Percentiles rank a stretch among this genome's conserved stretches.
phyloP scores from a whole-genome alignment of 2,329 filamentous ascomycete species.

The Zelopaecilomyces penicillatus region DNA sequence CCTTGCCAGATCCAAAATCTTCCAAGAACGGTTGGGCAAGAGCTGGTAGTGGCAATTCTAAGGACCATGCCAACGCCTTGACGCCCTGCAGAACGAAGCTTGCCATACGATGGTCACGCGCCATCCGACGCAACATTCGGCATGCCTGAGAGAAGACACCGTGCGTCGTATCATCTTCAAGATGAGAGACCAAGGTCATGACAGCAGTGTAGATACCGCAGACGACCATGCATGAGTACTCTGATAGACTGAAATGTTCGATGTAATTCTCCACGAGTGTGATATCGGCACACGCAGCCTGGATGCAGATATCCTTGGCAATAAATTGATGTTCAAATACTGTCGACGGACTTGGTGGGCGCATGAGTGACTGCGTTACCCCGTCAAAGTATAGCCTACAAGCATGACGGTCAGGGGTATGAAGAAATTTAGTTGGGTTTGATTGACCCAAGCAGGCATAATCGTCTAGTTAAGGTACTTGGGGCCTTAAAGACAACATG shows the following conservation, averaged over 20 bases:
- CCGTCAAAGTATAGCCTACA: no score
- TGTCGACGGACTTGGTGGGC: no score
- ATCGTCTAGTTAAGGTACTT: no score
- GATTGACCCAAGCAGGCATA: no score
- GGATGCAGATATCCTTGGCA: no score
- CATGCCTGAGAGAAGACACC: slow-evolving; percentile 8
- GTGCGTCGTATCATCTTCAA: slow-evolving; percentile 5
- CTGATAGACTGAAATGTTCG: slow-evolving; percentile 3
- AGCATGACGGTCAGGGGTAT: no score
- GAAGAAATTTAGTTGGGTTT: no score
- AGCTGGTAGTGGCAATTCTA: slow-evolving; percentile 8
- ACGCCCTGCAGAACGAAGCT: slow-evolving; percentile 10
- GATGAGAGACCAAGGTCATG: slow-evolving; percentile 7
- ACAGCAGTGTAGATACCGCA: slow-evolving; percentile 11
- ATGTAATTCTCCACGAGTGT: slow-evolving; percentile 3
- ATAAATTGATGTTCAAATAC: no score
- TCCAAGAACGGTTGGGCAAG: slow-evolving; percentile 6
- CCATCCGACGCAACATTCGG: slow-evolving; percentile 6
- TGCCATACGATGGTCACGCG: slow-evolving; percentile 8
- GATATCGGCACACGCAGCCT: no score
- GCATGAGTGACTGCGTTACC: no score
- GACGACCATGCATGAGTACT: slow-evolving; percentile 11
- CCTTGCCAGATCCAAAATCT: slow-evolving; percentile 3
- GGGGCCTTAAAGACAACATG: no score
- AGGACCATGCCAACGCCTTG: slow-evolving; percentile 11